Conservation (phyloP, 345 rosid genomes). For the Salix udensis region DNA sequence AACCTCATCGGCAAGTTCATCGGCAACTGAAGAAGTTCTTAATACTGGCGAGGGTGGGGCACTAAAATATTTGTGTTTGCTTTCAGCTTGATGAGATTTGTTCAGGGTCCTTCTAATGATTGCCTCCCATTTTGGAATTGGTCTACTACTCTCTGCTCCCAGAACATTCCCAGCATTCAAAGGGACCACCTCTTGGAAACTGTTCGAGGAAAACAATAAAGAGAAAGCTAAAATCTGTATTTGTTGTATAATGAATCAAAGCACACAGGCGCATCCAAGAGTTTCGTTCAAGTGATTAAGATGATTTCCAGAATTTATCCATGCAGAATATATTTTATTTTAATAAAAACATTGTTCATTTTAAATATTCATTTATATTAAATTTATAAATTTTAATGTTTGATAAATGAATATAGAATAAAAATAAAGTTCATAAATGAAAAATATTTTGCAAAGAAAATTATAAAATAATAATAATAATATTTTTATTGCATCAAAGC, state of each 20-base stretch:
- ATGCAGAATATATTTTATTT: too few relatives aligned
- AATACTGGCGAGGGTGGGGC: slow-evolving; percentile 91
- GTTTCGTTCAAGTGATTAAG: not conserved
- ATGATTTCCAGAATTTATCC: not conserved
- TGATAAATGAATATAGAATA: too few relatives aligned
- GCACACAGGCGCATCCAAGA: not conserved
- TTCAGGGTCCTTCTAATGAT: slow-evolving; percentile 83
- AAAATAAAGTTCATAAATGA: too few relatives aligned
- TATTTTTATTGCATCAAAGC: too few relatives aligned
- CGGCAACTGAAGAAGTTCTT: slow-evolving; percentile 67
- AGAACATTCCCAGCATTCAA: slow-evolving; percentile 90
- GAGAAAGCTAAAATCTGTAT: not conserved
- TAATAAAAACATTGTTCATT: too few relatives aligned
- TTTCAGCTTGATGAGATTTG: slow-evolving; percentile 52
- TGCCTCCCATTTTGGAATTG: slow-evolving; percentile 90
- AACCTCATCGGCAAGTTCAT: slow-evolving; percentile 53
- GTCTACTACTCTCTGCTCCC: slow-evolving; percentile 87
- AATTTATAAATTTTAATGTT: too few relatives aligned
- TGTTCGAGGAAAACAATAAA: slow-evolving; percentile 17
- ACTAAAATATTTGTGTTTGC: slow-evolving; percentile 59
- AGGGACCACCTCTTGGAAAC: slow-evolving; percentile 98
- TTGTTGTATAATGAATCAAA: not conserved
- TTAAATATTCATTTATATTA: too few relatives aligned
- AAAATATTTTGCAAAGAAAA: too few relatives aligned
- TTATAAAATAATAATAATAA: too few relatives aligned